Evolutionary conservation across 2,329 filamentous ascomycete genomes (phyloP), one percentile per base, ranked within the genome.

Genomic region (Pseudogymnoascus sp.): DNA sequence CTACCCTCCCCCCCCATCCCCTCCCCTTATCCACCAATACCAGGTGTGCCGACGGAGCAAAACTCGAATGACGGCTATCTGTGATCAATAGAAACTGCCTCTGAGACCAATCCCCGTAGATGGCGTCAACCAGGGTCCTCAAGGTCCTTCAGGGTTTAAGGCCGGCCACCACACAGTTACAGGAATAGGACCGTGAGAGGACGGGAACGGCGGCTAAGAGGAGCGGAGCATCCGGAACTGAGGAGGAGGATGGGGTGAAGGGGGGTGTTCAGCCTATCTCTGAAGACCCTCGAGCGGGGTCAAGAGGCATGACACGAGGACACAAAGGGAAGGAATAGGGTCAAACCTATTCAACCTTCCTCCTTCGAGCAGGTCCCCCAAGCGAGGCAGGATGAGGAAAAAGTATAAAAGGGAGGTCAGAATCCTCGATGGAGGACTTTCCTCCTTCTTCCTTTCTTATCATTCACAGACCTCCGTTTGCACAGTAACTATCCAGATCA

Each of bases 361-460:
- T 55, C 69, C 69, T 65, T 68, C 64, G 64, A 67, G 69, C 64
- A 64, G 66, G 64, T 65, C 64, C 55, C 72, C 69, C 65, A 68
- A 59, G 58, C 58, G 58, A 59, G 58, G 72, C 71, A 71, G 68
- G 71, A 69, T 67, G 67, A 64, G 64, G 71, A 72, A 82, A 79
- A 82, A 79, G 77, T 87, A 87, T 87, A 87, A 87, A 87, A 85
- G 76, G 82, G 74, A 72, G 71, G 70, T 72, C 75, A 74, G 75
- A 81, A 75, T 75, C 79, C 78, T 68, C 73, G 70, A 72, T 74
- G 70, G 70, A 69, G 68, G 65, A 65, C 63, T 72, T 72, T 76
- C 73, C 73, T 82, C 77, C 75, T 80, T 82, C 78, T 79, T 82
- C 76, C 77, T 79, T 80, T 79, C 75, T 60, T 69, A 75, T 76